Evolutionary conservation across 352 stramenopile genomes (phyloP).

Genomic region (Saprolegnia diclina): DNA sequence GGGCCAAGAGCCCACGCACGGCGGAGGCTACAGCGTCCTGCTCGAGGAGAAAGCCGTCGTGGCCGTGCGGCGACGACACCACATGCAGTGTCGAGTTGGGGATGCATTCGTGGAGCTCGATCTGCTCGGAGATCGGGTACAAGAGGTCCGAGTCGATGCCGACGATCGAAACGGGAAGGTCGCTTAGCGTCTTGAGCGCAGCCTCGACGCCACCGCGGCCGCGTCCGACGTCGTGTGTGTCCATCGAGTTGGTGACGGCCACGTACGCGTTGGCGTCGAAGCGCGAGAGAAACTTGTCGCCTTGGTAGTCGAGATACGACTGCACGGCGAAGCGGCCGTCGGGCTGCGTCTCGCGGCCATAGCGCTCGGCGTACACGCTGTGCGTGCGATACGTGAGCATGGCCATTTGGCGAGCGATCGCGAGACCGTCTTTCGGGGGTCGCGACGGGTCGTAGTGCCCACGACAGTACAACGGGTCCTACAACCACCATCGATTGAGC

Average conservation of each 20-base stretch:
- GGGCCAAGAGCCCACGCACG: constrained; percentile 49
- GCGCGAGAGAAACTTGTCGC: constrained; percentile 92
- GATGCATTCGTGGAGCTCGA: constrained; percentile 75
- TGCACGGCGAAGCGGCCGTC: constrained; percentile 77
- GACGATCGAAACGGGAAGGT: constrained; percentile 84
- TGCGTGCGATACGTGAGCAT: constrained; percentile 96
- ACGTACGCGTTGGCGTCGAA: constrained; percentile 97
- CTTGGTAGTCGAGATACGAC: constrained; percentile 88
- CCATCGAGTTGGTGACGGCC: constrained; percentile 93
- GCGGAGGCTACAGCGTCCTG: constrained; percentile 87
- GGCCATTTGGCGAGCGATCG: constrained; percentile 91
- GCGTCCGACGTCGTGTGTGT: constrained; percentile 92
- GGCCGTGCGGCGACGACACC: constrained; percentile 88
- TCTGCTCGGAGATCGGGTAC: constrained; percentile 91
- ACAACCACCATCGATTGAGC: not conserved
- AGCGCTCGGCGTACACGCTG: constrained; percentile 89
- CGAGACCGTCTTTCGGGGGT: constrained; percentile 74
- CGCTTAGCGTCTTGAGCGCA: constrained; percentile 46
- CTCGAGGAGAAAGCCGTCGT: constrained; percentile 96
- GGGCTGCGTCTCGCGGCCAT: constrained; percentile 60
- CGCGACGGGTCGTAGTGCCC: constrained; percentile 62
- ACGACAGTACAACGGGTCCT: constrained; percentile 86
- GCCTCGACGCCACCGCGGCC: constrained; percentile 69
- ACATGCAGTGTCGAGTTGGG: constrained; percentile 81
- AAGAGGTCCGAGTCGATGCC: constrained; percentile 93